Conservation (phyloP, 2,329 filamentous ascomycete genomes). For the Trichoderma lentiforme region DNA sequence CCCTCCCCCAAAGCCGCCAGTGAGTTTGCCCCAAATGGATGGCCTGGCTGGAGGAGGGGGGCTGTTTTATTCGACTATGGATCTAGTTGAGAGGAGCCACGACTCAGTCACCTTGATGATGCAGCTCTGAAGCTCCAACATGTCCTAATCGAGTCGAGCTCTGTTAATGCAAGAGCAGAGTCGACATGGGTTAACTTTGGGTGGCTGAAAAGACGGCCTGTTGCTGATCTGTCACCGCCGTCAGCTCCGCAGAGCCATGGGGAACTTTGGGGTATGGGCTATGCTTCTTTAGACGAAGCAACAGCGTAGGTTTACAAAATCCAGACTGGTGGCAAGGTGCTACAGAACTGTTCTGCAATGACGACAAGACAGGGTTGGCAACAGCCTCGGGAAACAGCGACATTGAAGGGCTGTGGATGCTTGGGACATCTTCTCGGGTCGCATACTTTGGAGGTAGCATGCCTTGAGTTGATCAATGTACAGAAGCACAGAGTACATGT, state of each 20-base stretch:
- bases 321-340: neutral
- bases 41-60: neutral
- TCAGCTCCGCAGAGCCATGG: conserved; percentile 12
- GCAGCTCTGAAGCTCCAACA: neutral
- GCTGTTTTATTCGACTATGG: neutral
- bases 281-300: conserved; percentile 5
- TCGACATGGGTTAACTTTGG: conserved; percentile 2
- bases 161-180: conserved; percentile 1
- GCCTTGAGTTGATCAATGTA: neutral
- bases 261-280: neutral
- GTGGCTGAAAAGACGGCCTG: conserved; percentile 16
- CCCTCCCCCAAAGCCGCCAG: neutral
- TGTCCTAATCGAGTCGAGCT: neutral
- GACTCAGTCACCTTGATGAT: conserved; percentile 1
- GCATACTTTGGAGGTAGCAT: neutral
- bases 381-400: neutral
- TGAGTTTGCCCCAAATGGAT: conserved; percentile 9
- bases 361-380: neutral
- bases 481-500: neutral
- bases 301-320: neutral
- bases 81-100: neutral
- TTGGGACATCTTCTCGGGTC: neutral
- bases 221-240: conserved; percentile 17
- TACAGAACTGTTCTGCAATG: neutral
- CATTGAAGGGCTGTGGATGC: neutral